These are phyloP conservation scores for Kodamaea restingae DNA, from an alignment of 805 yeast species.

Conservation along the genomic window DNA sequence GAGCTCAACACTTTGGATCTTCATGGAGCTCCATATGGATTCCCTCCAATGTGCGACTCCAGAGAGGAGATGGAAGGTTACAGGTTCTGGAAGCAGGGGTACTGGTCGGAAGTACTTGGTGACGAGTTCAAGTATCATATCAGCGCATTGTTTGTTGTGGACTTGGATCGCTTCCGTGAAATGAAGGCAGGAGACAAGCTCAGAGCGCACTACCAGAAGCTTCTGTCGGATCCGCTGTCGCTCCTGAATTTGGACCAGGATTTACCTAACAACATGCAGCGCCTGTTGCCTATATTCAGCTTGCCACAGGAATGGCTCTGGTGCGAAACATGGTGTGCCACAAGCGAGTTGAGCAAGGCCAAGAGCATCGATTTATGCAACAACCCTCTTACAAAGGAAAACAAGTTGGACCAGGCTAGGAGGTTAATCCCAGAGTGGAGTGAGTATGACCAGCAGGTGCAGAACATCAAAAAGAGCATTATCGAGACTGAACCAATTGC, in stretches of 20 bases:
- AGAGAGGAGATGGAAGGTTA: constrained; percentile 77
- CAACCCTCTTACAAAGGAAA: constrained; percentile 78
- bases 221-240: constrained; percentile 76
- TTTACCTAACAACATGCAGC: constrained; percentile 83
- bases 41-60: constrained; percentile 82
- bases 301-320: constrained; percentile 83
- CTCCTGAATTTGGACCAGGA: constrained; percentile 87
- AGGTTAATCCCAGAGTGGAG: constrained; percentile 79
- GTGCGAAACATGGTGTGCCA: constrained; percentile 93
- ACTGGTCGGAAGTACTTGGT: constrained; percentile 69
- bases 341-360: constrained; percentile 55
- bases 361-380: constrained; percentile 81
- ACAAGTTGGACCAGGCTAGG: constrained; percentile 69
- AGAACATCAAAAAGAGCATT: constrained; percentile 9
- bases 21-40: constrained; percentile 82
- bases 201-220: constrained; percentile 77
- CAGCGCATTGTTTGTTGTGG: constrained; percentile 81
- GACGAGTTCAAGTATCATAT: constrained; percentile 67
- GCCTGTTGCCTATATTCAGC: constrained; percentile 60
- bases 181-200: constrained; percentile 73
- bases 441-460: constrained; percentile 55
- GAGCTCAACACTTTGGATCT: constrained; percentile 67
- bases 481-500: too few species aligned
- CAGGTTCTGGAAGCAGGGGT: constrained; percentile 91
- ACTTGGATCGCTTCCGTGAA: constrained; percentile 61